phyloP scores from a whole-genome alignment of 805 yeast genomes.

The Kodamaea neixiangensis region DNA sequence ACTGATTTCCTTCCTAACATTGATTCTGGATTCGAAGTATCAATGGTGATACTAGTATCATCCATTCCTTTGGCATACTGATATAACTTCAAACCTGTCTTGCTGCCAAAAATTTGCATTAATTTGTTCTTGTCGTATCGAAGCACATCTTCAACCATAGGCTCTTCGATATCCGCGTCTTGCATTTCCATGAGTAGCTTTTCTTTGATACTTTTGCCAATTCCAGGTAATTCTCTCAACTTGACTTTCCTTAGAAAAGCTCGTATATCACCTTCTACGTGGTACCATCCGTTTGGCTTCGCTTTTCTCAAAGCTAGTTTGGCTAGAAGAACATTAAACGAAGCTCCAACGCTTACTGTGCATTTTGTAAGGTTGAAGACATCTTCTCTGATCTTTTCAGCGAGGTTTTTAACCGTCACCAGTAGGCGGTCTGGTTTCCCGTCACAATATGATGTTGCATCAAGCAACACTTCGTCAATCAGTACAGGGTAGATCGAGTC shows the following conservation, averaged over 20 bases:
- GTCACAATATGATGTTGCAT: conserved; percentile 44
- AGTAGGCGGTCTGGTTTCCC: conserved; percentile 6
- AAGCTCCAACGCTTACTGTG: conserved; percentile 78
- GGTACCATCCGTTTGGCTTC: conserved; percentile 72
- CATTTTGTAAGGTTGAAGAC: conserved; percentile 55
- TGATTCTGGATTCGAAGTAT: conserved; percentile 45
- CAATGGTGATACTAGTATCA: conserved; percentile 55
- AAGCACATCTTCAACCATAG: conserved; percentile 43
- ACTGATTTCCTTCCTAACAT: conserved; percentile 66
- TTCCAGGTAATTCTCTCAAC: conserved; percentile 57
- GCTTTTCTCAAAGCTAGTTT: conserved; percentile 71
- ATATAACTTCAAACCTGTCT: conserved; percentile 65
- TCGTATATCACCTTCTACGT: conserved; percentile 31
- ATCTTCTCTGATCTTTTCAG: conserved; percentile 38
- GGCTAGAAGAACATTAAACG: conserved; percentile 72
- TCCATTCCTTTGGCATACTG: conserved; percentile 71
- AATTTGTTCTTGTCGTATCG: conserved; percentile 35
- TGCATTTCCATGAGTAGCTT: conserved; percentile 44
- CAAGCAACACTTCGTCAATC: conserved; percentile 88
- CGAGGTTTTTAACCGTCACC: conserved; percentile 21
- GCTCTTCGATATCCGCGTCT: conserved; percentile 14
- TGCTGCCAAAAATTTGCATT: conserved; percentile 59
- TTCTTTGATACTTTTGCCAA: conserved; percentile 52
- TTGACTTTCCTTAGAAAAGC: conserved; percentile 38
- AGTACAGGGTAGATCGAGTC: conserved; percentile 74